Evolutionary conservation across 768 basidiomycete genomes (phyloP).

Genomic region (Pisolithus marmoratus): DNA sequence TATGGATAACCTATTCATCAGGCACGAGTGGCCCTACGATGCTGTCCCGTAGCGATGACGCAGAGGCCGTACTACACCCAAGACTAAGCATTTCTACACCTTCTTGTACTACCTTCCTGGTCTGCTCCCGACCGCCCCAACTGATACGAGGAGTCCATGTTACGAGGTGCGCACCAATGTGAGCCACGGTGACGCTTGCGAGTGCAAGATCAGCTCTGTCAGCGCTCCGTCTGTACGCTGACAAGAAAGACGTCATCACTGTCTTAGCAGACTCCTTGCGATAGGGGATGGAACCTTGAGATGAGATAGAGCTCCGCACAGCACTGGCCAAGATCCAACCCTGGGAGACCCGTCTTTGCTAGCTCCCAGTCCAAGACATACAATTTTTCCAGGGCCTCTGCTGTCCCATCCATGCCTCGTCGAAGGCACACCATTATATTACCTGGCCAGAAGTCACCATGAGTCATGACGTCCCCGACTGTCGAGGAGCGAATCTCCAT

Average conservation of each 20-base stretch:
- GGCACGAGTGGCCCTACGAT: slow-evolving; percentile 23
- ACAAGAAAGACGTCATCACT: slow-evolving; percentile 41
- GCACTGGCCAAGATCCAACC: slow-evolving; percentile 59
- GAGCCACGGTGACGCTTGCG: slow-evolving; percentile 35
- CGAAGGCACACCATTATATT: slow-evolving; percentile 49
- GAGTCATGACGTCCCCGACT: slow-evolving; percentile 26
- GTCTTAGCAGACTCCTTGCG: slow-evolving; percentile 31
- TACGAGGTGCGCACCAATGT: slow-evolving; percentile 52
- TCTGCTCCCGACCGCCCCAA: slow-evolving; percentile 47
- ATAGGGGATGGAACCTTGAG: slow-evolving; percentile 40
- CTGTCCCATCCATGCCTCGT: slow-evolving; percentile 18
- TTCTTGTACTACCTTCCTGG: slow-evolving; percentile 43
- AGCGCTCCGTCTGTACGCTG: slow-evolving; percentile 33
- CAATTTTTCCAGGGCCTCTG: slow-evolving; percentile 32
- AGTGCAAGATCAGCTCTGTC: slow-evolving; percentile 19
- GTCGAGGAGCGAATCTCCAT: slow-evolving; percentile 26
- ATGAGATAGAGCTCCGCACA: slow-evolving; percentile 53
- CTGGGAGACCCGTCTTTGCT: slow-evolving; percentile 49
- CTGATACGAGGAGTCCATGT: slow-evolving; percentile 42
- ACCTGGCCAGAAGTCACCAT: slow-evolving; percentile 71
- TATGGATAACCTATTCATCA: not conserved
- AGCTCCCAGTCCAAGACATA: slow-evolving; percentile 65
- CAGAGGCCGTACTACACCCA: slow-evolving; percentile 24
- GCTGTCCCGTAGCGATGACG: slow-evolving; percentile 21
- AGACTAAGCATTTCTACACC: slow-evolving; percentile 42